Evolutionary conservation across 805 yeast genomes (phyloP).

Genomic region (Myxozyma melibiosi): DNA sequence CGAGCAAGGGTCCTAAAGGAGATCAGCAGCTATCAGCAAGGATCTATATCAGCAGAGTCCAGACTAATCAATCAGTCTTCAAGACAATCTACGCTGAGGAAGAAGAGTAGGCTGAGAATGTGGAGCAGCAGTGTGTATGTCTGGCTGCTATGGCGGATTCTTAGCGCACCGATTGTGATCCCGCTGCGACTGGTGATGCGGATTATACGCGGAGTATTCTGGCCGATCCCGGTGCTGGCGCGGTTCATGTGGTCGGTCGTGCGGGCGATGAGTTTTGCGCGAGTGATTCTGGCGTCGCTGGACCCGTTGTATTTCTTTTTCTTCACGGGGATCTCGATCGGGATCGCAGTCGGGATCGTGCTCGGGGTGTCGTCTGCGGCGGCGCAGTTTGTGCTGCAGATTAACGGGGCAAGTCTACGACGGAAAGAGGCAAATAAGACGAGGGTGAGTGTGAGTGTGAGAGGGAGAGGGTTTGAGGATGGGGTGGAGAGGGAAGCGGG

Average conservation of each 20-base stretch:
- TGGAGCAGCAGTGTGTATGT: not conserved
- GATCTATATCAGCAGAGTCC: too few species aligned
- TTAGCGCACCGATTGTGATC: constrained; percentile 3
- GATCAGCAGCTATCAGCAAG: too few species aligned
- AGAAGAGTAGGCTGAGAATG: not conserved
- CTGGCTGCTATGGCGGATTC: not conserved
- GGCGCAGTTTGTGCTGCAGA: constrained; percentile 21
- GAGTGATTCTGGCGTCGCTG: constrained; percentile 3
- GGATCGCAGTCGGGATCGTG: constrained; percentile 22
- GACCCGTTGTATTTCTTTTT: constrained; percentile 29
- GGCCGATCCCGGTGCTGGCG: constrained; percentile 25
- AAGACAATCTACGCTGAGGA: not conserved
- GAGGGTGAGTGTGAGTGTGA: too few species aligned
- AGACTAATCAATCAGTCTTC: too few species aligned
- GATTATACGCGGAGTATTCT: constrained; percentile 10
- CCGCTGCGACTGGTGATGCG: constrained; percentile 4
- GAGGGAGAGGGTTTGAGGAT: too few species aligned
- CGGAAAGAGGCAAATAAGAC: too few species aligned
- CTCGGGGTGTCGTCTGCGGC: constrained; percentile 19
- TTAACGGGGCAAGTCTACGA: too few species aligned
- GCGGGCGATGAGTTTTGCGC: constrained; percentile 14
- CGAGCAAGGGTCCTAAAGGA: too few species aligned
- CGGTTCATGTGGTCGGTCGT: not conserved
- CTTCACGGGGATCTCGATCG: constrained; percentile 26
- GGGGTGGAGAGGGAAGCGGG: too few species aligned